Conservation (phyloP, 116 monocot genomes). For the Papilionanthe hybrid region DNA sequence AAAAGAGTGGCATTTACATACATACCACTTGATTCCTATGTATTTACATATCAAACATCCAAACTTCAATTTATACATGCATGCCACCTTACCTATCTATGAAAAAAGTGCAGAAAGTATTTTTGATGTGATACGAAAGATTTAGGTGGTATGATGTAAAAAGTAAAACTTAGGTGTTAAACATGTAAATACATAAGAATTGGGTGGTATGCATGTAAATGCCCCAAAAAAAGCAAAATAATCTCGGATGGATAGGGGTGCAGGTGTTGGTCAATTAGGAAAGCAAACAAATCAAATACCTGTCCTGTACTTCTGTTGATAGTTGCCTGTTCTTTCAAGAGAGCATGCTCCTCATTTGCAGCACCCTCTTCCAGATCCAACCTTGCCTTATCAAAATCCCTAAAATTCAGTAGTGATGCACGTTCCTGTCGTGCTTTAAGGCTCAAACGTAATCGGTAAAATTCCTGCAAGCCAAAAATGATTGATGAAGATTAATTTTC, state of each 20-base stretch:
- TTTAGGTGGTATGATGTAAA: too few relatives aligned
- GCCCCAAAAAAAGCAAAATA: background rate
- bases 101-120: too few relatives aligned
- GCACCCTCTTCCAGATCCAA: conserved; percentile 67
- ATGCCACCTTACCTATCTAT: too few relatives aligned
- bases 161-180: too few relatives aligned
- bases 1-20: too few relatives aligned
- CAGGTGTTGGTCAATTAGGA: background rate
- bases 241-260: background rate
- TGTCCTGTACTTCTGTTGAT: conserved; percentile 65
- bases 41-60: too few relatives aligned
- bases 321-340: conserved; percentile 77
- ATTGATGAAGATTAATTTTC: conserved; percentile 1
- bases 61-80: too few relatives aligned
- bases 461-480: conserved; percentile 52
- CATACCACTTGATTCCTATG: too few relatives aligned
- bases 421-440: conserved; percentile 78
- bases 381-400: conserved; percentile 74
- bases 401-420: conserved; percentile 83
- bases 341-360: conserved; percentile 51
- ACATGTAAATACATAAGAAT: too few relatives aligned
- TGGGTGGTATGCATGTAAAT: too few relatives aligned
- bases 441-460: conserved; percentile 64
- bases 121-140: too few relatives aligned
- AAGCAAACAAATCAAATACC: conserved; percentile 29